A percentile compares a stretch with the other conserved stretches of the same genome.
These are phyloP conservation scores for Aspergillus proliferans DNA, from an alignment of 2,329 filamentous ascomycete genomes.

Conservation along the genomic window DNA sequence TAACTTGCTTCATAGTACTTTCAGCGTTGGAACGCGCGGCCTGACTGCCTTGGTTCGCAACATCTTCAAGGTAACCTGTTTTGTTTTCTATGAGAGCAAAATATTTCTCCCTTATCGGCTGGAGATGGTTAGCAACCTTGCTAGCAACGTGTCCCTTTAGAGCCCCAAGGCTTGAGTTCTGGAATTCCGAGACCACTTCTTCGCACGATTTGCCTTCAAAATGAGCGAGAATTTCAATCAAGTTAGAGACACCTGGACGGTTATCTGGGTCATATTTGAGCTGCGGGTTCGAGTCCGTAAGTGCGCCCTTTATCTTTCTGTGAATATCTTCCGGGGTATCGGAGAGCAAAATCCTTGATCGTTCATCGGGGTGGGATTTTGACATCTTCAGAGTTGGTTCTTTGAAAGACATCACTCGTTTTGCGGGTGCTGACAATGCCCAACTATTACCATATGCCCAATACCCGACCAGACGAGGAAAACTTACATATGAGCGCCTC, in stretches of 20 bases:
- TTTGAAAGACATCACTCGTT: conserved; percentile 82
- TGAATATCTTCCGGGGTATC: conserved; percentile 60
- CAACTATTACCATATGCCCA: not conserved
- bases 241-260: conserved; percentile 80
- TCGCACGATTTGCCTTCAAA: conserved; percentile 47
- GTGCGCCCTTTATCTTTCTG: conserved; percentile 63
- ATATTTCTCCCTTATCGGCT: conserved; percentile 30
- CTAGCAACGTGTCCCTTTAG: conserved; percentile 62
- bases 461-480: not conserved
- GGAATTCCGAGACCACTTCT: conserved; percentile 43
- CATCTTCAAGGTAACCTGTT: conserved; percentile 22
- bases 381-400: conserved; percentile 84
- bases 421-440: conserved; percentile 57
- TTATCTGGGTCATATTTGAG: conserved; percentile 65
- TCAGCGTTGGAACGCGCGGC: conserved; percentile 26
- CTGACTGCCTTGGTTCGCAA: conserved; percentile 26
- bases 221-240: conserved; percentile 72
- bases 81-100: conserved; percentile 21
- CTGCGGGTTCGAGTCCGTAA: conserved; percentile 65
- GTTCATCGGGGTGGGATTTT: conserved; percentile 68
- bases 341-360: conserved; percentile 76
- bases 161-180: conserved; percentile 44
- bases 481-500: conserved; percentile 64
- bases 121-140: conserved; percentile 23
- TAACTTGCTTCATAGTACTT: conserved; percentile 27